phyloP scores from a whole-genome alignment of 2,329 filamentous ascomycete species.

The Pseudocercospora cruenta region DNA sequence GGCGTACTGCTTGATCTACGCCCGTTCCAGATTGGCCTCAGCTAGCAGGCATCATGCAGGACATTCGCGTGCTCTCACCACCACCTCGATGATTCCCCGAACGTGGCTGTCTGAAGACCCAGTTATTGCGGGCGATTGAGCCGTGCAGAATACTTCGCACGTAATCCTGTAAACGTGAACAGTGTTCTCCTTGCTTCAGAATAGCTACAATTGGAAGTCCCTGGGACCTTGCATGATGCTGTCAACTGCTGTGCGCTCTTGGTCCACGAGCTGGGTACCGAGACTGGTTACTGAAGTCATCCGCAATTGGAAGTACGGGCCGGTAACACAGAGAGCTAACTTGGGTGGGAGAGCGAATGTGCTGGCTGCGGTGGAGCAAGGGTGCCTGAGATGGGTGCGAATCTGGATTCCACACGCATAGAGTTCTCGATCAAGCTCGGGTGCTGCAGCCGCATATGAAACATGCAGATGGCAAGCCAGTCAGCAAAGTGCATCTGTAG shows the following conservation, averaged over 20 bases:
- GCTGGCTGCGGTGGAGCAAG: slow-evolving; percentile 6
- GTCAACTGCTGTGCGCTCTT: slow-evolving; percentile 12
- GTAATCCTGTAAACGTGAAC: too few relatives aligned
- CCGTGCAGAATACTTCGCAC: too few relatives aligned
- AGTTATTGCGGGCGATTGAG: background rate
- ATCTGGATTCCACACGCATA: background rate
- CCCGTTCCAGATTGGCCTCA: slow-evolving; percentile 16
- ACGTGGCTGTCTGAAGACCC: slow-evolving; percentile 21
- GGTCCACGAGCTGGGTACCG: background rate
- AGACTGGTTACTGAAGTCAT: slow-evolving; percentile 4
- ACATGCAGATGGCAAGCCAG: slow-evolving; percentile 7
- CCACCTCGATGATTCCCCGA: slow-evolving; percentile 20
- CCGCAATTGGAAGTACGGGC: slow-evolving; percentile 14
- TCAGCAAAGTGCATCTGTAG: slow-evolving; percentile 9
- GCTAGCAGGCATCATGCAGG: slow-evolving; percentile 25
- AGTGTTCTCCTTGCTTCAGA: slow-evolving; percentile 7
- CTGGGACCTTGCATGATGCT: slow-evolving; percentile 14
- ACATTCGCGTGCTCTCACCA: slow-evolving; percentile 25
- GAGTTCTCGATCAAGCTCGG: slow-evolving; percentile 9
- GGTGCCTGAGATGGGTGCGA: background rate
- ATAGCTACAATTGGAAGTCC: background rate
- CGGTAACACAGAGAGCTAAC: slow-evolving; percentile 2
- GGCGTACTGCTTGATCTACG: slow-evolving; percentile 17
- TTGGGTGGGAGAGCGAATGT: slow-evolving; percentile 1
- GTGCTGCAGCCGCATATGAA: slow-evolving; percentile 6